phyloP scores from a whole-genome alignment of 2,329 filamentous ascomycete genomes.

The Cercospora canescens region DNA sequence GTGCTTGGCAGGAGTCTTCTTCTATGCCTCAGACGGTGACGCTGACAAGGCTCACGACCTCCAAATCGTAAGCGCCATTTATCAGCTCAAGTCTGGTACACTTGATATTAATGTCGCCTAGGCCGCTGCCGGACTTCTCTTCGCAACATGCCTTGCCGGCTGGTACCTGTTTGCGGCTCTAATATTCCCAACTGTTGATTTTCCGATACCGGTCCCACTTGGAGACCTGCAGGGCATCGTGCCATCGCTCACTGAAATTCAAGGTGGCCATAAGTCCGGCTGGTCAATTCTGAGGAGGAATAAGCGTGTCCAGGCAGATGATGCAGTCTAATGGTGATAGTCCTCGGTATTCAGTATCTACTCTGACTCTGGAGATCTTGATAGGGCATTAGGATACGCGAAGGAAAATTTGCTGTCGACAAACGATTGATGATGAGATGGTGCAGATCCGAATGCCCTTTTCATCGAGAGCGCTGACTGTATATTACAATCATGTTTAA shows the following conservation, averaged over 20 bases:
- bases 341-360: neutral
- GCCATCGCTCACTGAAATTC: conserved; percentile 16
- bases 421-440: neutral
- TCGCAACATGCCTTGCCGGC: conserved; percentile 17
- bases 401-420: neutral
- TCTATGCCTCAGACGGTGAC: conserved; percentile 17
- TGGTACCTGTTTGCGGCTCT: conserved; percentile 26
- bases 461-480: neutral
- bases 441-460: neutral
- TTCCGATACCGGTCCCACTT: conserved; percentile 21
- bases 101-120: conserved; percentile 3
- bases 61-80: conserved; percentile 16
- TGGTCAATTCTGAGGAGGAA: conserved; percentile 10
- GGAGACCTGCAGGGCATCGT: conserved; percentile 22
- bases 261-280: conserved; percentile 7
- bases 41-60: conserved; percentile 18
- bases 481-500: neutral
- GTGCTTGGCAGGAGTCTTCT: conserved; percentile 21
- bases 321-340: conserved; percentile 10
- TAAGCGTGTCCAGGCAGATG: conserved; percentile 5
- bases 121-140: conserved; percentile 23
- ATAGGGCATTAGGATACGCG: neutral
- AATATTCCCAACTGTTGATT: conserved; percentile 24
- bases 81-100: no score
- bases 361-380: neutral